Evolutionary conservation across 2,329 filamentous ascomycete genomes (phyloP).

Genomic region (Pseudocercospora crystallina): DNA sequence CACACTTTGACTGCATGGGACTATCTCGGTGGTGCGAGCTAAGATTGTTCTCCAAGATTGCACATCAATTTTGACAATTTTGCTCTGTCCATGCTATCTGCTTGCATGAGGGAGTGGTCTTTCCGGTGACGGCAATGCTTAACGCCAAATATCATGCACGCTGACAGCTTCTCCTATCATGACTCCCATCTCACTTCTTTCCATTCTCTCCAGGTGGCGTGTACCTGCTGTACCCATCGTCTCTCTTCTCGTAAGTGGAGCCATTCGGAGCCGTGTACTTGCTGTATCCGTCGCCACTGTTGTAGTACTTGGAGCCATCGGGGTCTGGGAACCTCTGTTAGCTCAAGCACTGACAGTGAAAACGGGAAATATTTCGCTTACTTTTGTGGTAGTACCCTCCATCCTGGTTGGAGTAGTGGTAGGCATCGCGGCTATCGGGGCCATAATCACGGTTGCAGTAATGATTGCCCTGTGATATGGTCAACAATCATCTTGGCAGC

Average conservation of each 20-base stretch:
- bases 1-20: constrained; percentile 36
- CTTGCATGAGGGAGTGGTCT: too few species aligned
- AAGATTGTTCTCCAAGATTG: neutral
- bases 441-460: constrained; percentile 67
- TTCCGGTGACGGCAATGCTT: too few species aligned
- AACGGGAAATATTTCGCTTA: constrained; percentile 42
- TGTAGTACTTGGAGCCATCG: constrained; percentile 68
- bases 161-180: too few species aligned
- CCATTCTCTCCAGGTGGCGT: too few species aligned
- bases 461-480: constrained; percentile 59
- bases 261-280: constrained; percentile 53
- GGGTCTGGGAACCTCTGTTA: constrained; percentile 1
- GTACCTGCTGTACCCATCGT: too few species aligned
- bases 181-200: too few species aligned
- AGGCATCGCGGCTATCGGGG: constrained; percentile 58
- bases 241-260: too few species aligned
- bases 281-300: constrained; percentile 57
- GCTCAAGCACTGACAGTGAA: neutral
- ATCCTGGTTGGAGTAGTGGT: constrained; percentile 67
- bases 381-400: constrained; percentile 65
- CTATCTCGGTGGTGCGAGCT: constrained; percentile 22
- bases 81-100: too few species aligned
- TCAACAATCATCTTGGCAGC: neutral
- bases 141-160: too few species aligned
- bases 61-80: too few species aligned